Evolutionary conservation across 306 rosid species (phyloP).

Genomic region (Cajanus cajan): DNA sequence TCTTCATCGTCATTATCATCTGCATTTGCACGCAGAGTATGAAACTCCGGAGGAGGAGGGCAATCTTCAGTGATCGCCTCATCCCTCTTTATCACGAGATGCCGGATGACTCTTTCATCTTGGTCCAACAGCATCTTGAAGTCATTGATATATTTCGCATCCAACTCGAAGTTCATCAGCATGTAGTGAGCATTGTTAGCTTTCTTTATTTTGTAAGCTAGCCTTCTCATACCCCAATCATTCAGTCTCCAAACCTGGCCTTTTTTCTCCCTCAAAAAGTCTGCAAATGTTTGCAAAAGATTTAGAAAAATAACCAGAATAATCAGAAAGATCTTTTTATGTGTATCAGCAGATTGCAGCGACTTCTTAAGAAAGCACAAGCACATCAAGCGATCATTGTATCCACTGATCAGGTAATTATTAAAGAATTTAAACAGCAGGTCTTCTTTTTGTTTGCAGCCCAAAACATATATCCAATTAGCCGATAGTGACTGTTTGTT

Average conservation of each 20-base stretch:
- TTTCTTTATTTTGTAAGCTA: constrained; percentile 84
- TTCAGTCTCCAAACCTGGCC: constrained; percentile 79
- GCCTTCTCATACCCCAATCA: constrained; percentile 92
- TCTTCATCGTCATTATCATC: constrained; percentile 51
- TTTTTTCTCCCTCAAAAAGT: constrained; percentile 81
- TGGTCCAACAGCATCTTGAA: constrained; percentile 80
- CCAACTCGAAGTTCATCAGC: constrained; percentile 89
- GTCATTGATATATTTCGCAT: constrained; percentile 77
- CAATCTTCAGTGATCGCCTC: constrained; percentile 84
- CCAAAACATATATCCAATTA: not conserved
- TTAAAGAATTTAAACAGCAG: not conserved
- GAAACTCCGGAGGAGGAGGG: constrained; percentile 87
- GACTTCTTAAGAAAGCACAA: not conserved
- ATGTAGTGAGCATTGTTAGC: constrained; percentile 73
- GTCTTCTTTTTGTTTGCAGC: not conserved
- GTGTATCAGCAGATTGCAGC: not conserved
- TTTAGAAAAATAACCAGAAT: constrained; percentile 26
- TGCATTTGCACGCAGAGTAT: constrained; percentile 37
- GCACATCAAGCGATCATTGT: not conserved
- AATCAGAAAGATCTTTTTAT: not conserved
- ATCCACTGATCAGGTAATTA: not conserved
- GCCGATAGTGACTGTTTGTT: not conserved
- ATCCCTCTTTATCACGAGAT: constrained; percentile 80
- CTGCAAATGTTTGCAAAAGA: constrained; percentile 44
- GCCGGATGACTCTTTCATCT: constrained; percentile 90